Evolutionary conservation across 805 yeast species (phyloP).

Genomic region (Ogataea neopini): DNA sequence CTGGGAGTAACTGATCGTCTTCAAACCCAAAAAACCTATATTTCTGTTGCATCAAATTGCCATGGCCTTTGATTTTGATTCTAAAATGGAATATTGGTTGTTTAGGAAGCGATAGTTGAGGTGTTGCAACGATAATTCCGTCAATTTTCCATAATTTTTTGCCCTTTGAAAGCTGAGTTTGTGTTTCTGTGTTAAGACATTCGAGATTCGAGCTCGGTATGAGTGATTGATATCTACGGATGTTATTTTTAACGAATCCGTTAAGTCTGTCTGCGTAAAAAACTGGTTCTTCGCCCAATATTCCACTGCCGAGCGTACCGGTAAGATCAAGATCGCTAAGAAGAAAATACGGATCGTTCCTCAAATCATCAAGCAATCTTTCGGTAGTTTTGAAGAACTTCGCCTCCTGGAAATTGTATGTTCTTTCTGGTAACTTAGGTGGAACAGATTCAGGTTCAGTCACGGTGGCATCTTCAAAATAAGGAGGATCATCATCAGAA

Average conservation of each 20-base stretch:
- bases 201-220: constrained; percentile 36
- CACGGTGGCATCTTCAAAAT: constrained; percentile 15
- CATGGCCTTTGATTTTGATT: constrained; percentile 30
- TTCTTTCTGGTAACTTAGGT: constrained; percentile 20
- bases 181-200: not conserved
- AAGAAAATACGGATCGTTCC: constrained; percentile 43
- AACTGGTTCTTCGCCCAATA: constrained; percentile 34
- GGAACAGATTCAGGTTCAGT: constrained; percentile 1
- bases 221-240: constrained; percentile 29
- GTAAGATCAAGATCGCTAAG: constrained; percentile 17
- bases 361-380: constrained; percentile 64
- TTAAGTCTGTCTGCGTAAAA: constrained; percentile 37
- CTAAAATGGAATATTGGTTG: constrained; percentile 30
- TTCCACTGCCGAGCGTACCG: constrained; percentile 22
- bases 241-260: constrained; percentile 19
- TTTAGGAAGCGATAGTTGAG: constrained; percentile 16
- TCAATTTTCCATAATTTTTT: constrained; percentile 22
- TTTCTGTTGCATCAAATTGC: constrained; percentile 17
- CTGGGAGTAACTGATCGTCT: constrained; percentile 28
- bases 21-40: constrained; percentile 31
- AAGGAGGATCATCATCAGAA: constrained; percentile 10
- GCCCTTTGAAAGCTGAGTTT: constrained; percentile 5
- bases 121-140: constrained; percentile 30
- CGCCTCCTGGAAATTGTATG: constrained; percentile 27
- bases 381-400: constrained; percentile 60